A percentile compares a stretch with the other conserved stretches of the same genome.
These are phyloP conservation scores for Cryptosporidium felis DNA, from an alignment of 169 alveolate species.

Conservation along the genomic window DNA sequence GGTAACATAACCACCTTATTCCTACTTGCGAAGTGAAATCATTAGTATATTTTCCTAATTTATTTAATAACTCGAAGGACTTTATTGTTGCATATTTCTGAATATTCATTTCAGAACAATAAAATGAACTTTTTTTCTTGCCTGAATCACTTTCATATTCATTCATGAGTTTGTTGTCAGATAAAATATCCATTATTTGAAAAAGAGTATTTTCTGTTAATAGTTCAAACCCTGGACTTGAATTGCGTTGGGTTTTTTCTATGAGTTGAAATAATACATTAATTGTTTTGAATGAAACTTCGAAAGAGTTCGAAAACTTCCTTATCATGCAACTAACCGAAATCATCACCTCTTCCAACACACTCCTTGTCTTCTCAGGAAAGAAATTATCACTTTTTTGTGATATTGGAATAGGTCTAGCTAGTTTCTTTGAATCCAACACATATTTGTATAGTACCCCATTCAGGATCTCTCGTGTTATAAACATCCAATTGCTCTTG, in stretches of 20 bases:
- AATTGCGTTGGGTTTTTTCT: background rate
- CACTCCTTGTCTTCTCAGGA: slow-evolving; percentile 11
- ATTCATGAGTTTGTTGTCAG: background rate
- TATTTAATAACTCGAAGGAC: slow-evolving; percentile 15
- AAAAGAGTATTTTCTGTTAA: slow-evolving; percentile 60
- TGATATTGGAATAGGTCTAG: background rate
- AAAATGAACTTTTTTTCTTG: background rate
- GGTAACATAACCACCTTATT: slow-evolving; percentile 56
- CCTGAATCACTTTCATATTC: background rate
- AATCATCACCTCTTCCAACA: slow-evolving; percentile 32
- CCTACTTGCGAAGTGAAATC: slow-evolving; percentile 6
- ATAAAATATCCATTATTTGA: slow-evolving; percentile 49
- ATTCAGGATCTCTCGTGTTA: slow-evolving; percentile 39
- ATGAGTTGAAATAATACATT: slow-evolving; percentile 21
- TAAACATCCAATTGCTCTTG: slow-evolving; percentile 44
- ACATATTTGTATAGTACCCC: slow-evolving; percentile 14
- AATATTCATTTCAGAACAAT: background rate
- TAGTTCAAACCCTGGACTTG: slow-evolving; percentile 2
- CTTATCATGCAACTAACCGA: slow-evolving; percentile 1
- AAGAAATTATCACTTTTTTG: slow-evolving; percentile 11
- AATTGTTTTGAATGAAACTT: slow-evolving; percentile 31
- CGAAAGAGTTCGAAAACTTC: slow-evolving; percentile 16
- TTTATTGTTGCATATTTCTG: slow-evolving; percentile 6
- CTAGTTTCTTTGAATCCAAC: background rate
- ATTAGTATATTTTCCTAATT: background rate